These are phyloP conservation scores for Mimosa bimucronata DNA, from an alignment of 306 rosid species.

Conservation along the genomic window DNA sequence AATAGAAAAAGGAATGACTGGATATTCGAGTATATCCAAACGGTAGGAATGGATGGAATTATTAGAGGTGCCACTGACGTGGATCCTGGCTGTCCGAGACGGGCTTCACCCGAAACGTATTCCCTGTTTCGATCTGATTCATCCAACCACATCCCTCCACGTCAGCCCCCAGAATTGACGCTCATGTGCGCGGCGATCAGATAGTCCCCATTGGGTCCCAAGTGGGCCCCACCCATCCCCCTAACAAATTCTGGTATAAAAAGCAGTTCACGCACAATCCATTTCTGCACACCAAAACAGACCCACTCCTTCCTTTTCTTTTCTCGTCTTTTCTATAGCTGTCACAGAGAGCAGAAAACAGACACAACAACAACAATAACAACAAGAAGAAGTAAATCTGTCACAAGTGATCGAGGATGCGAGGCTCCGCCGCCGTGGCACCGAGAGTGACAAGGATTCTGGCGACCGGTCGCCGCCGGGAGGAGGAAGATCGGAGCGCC, in stretches of 20 bases:
- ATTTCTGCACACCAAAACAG: neutral
- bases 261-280: neutral
- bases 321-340: too few species aligned
- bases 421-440: conserved; percentile 30
- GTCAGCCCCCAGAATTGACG: conserved; percentile 1
- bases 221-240: conserved; percentile 37
- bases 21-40: conserved; percentile 65
- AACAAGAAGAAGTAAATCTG: neutral
- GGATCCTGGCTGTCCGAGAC: conserved; percentile 68
- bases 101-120: conserved; percentile 1
- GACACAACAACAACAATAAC: too few species aligned
- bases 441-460: conserved; percentile 37
- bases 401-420: conserved; percentile 15
- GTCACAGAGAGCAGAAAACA: neutral
- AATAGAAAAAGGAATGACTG: neutral
- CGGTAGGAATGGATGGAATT: conserved; percentile 39
- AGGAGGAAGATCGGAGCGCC: conserved; percentile 13
- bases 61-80: conserved; percentile 63
- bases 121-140: conserved; percentile 28
- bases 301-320: neutral
- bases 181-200: conserved; percentile 61
- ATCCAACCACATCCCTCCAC: conserved; percentile 40
- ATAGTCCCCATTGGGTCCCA: conserved; percentile 13
- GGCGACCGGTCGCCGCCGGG: conserved; percentile 8
- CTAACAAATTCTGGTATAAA: conserved; percentile 29